These are phyloP conservation scores for Pseudopithomyces maydicus DNA, from an alignment of 2,329 filamentous ascomycete species.

Conservation along the genomic window DNA sequence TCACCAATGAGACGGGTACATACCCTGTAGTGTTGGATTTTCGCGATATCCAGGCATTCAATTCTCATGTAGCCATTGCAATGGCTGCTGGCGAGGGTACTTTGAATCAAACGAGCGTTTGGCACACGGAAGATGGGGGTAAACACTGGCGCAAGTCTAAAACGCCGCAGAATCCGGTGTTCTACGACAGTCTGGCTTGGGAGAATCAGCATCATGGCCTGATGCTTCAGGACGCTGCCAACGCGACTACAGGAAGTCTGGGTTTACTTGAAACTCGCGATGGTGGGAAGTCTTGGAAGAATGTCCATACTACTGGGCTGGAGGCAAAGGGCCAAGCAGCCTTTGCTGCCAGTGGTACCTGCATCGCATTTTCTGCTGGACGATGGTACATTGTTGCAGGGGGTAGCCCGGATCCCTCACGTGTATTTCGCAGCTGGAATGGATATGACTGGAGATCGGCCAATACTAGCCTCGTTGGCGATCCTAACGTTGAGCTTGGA, in stretches of 20 bases:
- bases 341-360: constrained; percentile 3
- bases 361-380: neutral
- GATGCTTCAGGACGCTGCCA: neutral
- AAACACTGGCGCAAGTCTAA: constrained; percentile 2
- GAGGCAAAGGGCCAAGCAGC: constrained; percentile 2
- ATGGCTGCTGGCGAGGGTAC: constrained; percentile 3
- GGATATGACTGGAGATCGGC: neutral
- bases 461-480: neutral
- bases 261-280: neutral
- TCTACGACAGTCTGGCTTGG: constrained; percentile 2
- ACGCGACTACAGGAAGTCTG: neutral
- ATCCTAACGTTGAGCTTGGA: constrained; percentile 2
- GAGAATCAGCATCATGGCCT: neutral
- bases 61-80: neutral
- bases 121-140: neutral
- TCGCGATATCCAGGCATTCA: constrained; percentile 2
- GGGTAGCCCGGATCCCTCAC: constrained; percentile 2
- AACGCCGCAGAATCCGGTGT: neutral
- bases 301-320: neutral
- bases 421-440: neutral
- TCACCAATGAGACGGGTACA: constrained; percentile 1
- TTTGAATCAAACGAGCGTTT: neutral
- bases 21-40: neutral
- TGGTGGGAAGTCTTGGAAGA: neutral
- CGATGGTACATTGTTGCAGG: neutral